These are phyloP conservation scores for Astrocystis sublimbata DNA, from an alignment of 495 filamentous ascomycete genomes.

Conservation along the genomic window DNA sequence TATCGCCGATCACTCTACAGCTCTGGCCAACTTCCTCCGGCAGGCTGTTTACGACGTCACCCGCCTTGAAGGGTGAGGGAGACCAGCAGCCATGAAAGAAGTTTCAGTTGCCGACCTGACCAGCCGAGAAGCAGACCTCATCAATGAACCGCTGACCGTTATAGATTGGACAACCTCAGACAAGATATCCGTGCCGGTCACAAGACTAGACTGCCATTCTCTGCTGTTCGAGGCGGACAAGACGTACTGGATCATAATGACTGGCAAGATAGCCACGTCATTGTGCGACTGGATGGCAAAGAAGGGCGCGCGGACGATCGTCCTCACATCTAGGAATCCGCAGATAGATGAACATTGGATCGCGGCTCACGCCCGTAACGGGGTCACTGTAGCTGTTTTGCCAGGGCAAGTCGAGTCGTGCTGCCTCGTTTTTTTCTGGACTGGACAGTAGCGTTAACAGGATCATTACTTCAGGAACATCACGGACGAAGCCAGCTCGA, in stretches of 20 bases:
- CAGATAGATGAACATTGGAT: constrained; percentile 40
- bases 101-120: too few relatives aligned
- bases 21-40: too few relatives aligned
- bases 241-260: constrained; percentile 47
- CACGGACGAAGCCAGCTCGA: background rate
- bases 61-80: too few relatives aligned
- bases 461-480: too few relatives aligned
- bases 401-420: background rate
- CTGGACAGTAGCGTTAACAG: too few relatives aligned
- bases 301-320: constrained; percentile 43
- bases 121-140: too few relatives aligned
- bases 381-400: background rate
- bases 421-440: background rate
- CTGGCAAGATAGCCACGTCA: constrained; percentile 42
- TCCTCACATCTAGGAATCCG: constrained; percentile 46
- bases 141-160: too few relatives aligned
- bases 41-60: too few relatives aligned
- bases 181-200: constrained; percentile 2
- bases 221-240: constrained; percentile 24
- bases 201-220: constrained; percentile 4
- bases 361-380: constrained; percentile 16
- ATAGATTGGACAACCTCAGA: too few relatives aligned
- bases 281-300: constrained; percentile 47
- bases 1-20: too few relatives aligned
- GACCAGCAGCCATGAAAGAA: too few relatives aligned